Evolutionary conservation across 2,329 filamentous ascomycete genomes (phyloP).

Genomic region (Gremmenia infestans): DNA sequence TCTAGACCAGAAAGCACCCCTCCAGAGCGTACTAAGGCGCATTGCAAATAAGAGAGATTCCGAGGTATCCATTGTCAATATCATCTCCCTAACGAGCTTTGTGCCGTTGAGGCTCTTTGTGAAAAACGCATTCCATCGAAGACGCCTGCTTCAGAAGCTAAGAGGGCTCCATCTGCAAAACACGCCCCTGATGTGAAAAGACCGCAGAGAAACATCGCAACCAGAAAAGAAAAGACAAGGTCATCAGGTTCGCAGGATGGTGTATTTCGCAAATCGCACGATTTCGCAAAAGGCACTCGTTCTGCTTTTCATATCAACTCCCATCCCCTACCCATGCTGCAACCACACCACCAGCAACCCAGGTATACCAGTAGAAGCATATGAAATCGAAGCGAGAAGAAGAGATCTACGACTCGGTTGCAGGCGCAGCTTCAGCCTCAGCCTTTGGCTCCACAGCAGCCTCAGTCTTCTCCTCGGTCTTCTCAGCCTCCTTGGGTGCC

Average conservation of each 20-base stretch:
- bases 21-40: slow-evolving; percentile 19
- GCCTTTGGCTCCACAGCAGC: slow-evolving; percentile 24
- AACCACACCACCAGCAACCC: slow-evolving; percentile 31
- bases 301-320: slow-evolving; percentile 35
- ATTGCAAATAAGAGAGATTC: slow-evolving; percentile 23
- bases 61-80: slow-evolving; percentile 17
- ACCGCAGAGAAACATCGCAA: slow-evolving; percentile 29
- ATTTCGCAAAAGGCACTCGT: slow-evolving; percentile 27
- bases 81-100: slow-evolving; percentile 21
- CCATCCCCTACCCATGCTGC: slow-evolving; percentile 32
- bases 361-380: slow-evolving; percentile 31
- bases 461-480: slow-evolving; percentile 42
- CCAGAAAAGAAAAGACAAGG: slow-evolving; percentile 33
- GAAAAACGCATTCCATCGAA: slow-evolving; percentile 30
- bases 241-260: slow-evolving; percentile 34
- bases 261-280: slow-evolving; percentile 32
- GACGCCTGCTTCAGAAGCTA: slow-evolving; percentile 27
- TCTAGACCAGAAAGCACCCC: slow-evolving; percentile 28
- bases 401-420: slow-evolving; percentile 50
- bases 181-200: slow-evolving; percentile 22
- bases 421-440: slow-evolving; percentile 33
- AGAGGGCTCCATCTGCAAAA: slow-evolving; percentile 24
- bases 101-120: slow-evolving; percentile 29
- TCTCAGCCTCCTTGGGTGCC: slow-evolving; percentile 57
- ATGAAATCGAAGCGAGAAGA: slow-evolving; percentile 37